Conservation (phyloP, 345 rosid species). For the Populus alba region DNA sequence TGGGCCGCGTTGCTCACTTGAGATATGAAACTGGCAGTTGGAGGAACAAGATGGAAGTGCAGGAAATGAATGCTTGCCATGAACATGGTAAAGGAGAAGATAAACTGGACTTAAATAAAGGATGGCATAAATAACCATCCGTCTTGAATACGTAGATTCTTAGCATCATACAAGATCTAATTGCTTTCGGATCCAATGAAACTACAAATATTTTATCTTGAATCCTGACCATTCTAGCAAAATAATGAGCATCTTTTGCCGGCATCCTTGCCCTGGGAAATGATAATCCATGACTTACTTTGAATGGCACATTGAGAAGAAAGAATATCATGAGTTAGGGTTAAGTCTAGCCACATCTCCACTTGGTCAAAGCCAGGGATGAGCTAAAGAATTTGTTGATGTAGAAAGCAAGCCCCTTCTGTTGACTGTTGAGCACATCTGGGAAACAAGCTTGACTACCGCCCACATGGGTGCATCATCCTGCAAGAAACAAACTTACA, state of each 20-base stretch:
- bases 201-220: background rate
- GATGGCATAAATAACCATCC: background rate
- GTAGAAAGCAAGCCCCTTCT: constrained; percentile 25
- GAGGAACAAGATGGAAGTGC: background rate
- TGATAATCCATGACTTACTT: background rate
- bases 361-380: background rate
- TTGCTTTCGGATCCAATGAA: background rate
- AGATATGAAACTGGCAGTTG: too few relatives aligned
- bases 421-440: constrained; percentile 45
- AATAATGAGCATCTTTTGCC: background rate
- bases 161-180: background rate
- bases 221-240: background rate
- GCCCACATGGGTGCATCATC: constrained; percentile 73
- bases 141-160: background rate
- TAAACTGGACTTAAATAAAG: background rate
- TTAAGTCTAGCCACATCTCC: background rate
- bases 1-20: too few relatives aligned
- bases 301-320: background rate
- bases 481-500: constrained; percentile 28
- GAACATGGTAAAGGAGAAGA: background rate
- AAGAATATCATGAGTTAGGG: background rate
- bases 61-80: background rate
- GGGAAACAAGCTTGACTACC: constrained; percentile 56
- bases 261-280: background rate
- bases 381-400: background rate